Evolutionary conservation across 306 rosid species (phyloP).

Genomic region (Urtica urens): DNA sequence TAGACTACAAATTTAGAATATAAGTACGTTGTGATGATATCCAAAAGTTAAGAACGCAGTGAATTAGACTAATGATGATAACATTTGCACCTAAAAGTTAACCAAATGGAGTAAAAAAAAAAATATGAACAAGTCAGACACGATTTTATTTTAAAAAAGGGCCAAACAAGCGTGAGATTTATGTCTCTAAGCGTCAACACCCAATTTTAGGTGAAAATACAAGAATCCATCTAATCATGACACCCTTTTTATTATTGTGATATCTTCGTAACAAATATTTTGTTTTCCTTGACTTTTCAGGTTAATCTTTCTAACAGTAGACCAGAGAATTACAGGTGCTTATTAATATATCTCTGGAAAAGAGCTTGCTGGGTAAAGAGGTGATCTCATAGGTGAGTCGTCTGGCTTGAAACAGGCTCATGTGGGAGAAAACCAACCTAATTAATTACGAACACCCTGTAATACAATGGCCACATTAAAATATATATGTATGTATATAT

Average conservation of each 20-base stretch:
- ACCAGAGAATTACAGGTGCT: background rate
- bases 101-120: background rate
- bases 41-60: background rate
- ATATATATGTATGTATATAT: background rate
- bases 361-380: constrained; percentile 6
- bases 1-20: background rate
- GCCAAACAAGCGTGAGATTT: no score
- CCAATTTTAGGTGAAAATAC: no score
- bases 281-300: background rate
- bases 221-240: background rate
- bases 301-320: background rate
- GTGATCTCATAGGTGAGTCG: constrained; percentile 2
- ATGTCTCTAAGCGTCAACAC: no score
- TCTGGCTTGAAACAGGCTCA: background rate
- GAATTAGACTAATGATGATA: background rate
- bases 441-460: background rate
- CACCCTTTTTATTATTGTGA: no score
- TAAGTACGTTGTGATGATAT: background rate
- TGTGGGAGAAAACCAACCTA: background rate
- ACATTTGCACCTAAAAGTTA: background rate
- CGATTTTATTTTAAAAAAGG: background rate
- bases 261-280: no score
- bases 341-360: background rate
- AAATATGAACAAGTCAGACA: constrained; percentile 11
- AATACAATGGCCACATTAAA: background rate